Evolutionary conservation across 164 flowering plant species (phyloP).

Genomic region (Liriodendron chinense): DNA sequence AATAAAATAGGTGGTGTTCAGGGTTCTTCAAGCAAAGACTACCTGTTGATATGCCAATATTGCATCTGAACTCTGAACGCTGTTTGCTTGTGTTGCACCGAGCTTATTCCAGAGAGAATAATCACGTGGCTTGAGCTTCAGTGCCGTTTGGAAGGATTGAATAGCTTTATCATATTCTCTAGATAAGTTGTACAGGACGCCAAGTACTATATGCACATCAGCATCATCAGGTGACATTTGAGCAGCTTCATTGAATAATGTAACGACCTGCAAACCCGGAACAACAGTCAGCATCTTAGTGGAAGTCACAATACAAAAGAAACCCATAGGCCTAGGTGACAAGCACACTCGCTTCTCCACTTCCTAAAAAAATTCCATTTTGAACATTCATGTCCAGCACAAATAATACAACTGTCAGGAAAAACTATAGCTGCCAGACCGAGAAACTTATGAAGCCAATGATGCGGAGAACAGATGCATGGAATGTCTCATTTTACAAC

Average conservation of each 20-base stretch:
- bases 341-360: too few species aligned
- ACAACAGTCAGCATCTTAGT: not conserved
- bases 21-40: slow-evolving; percentile 1
- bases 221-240: slow-evolving; percentile 90
- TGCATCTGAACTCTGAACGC: slow-evolving; percentile 96
- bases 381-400: too few species aligned
- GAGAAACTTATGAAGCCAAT: too few species aligned
- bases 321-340: not conserved
- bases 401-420: too few species aligned
- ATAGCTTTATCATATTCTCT: slow-evolving; percentile 94
- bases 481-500: too few species aligned
- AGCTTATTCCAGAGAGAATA: slow-evolving; percentile 99
- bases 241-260: slow-evolving; percentile 84
- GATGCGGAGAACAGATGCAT: too few species aligned
- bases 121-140: slow-evolving; percentile 88
- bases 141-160: slow-evolving; percentile 67
- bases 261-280: slow-evolving; percentile 51
- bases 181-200: slow-evolving; percentile 83
- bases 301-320: not conserved
- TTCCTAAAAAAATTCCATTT: too few species aligned
- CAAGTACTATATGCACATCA: slow-evolving; percentile 93
- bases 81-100: slow-evolving; percentile 98
- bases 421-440: too few species aligned
- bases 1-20: not conserved
- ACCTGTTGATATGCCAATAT: slow-evolving; percentile 94